Evolutionary conservation across 139 green algal genomes (phyloP).

Genomic region (Ettlia oleoabundans): DNA sequence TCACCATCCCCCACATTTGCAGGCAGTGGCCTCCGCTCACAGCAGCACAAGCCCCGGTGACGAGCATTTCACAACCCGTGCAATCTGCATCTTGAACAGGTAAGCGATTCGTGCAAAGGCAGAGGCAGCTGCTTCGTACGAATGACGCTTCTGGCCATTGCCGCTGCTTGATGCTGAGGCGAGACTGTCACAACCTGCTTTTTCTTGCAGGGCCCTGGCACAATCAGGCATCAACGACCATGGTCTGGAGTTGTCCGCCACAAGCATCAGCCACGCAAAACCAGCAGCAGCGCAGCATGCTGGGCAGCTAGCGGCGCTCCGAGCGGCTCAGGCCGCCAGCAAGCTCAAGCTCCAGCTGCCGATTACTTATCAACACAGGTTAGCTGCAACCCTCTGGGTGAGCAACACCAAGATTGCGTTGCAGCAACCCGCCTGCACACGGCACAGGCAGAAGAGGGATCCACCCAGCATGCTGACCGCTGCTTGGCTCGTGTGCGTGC

Average conservation of each 20-base stretch:
- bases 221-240: neutral
- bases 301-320: neutral
- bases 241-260: neutral
- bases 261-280: neutral
- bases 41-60: neutral
- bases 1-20: neutral
- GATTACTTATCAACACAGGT: neutral
- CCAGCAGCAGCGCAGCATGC: neutral
- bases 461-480: no score
- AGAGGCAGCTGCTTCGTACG: neutral
- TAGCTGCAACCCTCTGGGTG: no score
- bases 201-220: neutral
- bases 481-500: no score
- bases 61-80: neutral
- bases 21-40: constrained; percentile 1
- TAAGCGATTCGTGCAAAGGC: neutral
- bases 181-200: no score
- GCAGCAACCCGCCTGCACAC: no score
- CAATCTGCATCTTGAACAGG: neutral
- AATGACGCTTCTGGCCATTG: neutral
- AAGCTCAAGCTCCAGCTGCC: neutral
- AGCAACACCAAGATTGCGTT: no score
- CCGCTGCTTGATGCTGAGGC: no score
- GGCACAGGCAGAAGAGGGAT: no score
- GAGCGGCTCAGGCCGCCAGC: no score